phyloP scores from a whole-genome alignment of 768 basidiomycete species.

The Lentinula lateritia region DNA sequence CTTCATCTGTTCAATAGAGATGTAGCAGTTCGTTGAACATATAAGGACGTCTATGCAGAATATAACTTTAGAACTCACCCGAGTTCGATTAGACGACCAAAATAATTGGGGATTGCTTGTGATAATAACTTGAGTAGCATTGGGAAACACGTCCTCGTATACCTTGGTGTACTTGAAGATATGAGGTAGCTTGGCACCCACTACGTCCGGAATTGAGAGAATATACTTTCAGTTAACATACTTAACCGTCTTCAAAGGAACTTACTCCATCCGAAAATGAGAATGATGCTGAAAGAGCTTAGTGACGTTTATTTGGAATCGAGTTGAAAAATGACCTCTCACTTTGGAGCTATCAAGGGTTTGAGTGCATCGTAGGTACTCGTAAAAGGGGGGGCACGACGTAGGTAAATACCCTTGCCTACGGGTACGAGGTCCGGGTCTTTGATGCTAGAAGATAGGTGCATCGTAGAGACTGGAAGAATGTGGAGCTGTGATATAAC shows the following conservation, averaged over 20 bases:
- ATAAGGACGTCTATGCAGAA: no score
- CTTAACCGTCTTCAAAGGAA: not conserved
- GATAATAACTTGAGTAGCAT: constrained; percentile 35
- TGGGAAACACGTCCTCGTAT: constrained; percentile 37
- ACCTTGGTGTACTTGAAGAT: constrained; percentile 37
- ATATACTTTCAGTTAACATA: not conserved
- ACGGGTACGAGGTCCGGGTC: not conserved
- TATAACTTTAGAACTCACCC: constrained; percentile 19
- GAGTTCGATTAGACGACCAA: constrained; percentile 22
- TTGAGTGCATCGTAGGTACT: no score
- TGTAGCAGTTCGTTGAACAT: not conserved
- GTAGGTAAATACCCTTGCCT: not conserved
- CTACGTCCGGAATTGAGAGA: constrained; percentile 14
- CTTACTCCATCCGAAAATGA: constrained; percentile 45
- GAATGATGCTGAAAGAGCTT: constrained; percentile 13
- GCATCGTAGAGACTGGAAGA: no score
- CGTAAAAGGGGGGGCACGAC: not conserved
- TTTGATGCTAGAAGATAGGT: not conserved
- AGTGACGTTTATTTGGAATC: not conserved
- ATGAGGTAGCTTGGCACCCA: constrained; percentile 41
- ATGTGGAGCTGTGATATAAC: no score
- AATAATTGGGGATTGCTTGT: constrained; percentile 30
- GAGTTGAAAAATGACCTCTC: not conserved
- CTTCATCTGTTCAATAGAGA: constrained; percentile 16
- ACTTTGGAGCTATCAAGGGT: not conserved